Evolutionary conservation across 2,329 filamentous ascomycete genomes (phyloP).

Genomic region (Epichloe gansuensis): DNA sequence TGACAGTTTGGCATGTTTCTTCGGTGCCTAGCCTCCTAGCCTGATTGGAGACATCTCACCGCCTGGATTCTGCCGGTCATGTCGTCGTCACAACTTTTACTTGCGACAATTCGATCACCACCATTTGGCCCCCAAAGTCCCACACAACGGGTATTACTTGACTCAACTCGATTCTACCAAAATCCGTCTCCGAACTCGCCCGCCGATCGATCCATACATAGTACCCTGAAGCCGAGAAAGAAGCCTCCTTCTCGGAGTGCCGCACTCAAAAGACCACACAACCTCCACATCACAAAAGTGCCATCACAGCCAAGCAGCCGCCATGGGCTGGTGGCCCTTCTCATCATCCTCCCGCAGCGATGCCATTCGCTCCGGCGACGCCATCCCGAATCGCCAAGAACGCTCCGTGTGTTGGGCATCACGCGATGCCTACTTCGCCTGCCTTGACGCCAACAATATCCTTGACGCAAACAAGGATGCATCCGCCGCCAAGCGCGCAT

Average conservation of each 20-base stretch:
- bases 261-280: neutral
- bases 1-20: neutral
- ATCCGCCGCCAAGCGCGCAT: conserved; percentile 26
- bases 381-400: conserved; percentile 76
- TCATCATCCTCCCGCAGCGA: conserved; percentile 34
- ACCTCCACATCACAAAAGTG: neutral
- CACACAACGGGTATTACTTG: neutral
- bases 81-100: neutral
- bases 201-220: no score
- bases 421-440: conserved; percentile 78
- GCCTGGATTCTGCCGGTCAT: neutral
- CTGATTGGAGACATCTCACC: neutral
- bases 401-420: conserved; percentile 81
- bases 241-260: no score
- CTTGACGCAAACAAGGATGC: conserved; percentile 48
- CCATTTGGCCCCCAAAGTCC: no score
- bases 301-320: neutral
- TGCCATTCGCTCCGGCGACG: conserved; percentile 35
- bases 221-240: no score
- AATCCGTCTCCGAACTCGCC: no score
- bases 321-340: conserved; percentile 36
- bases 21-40: no score
- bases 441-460: conserved; percentile 71
- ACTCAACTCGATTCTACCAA: neutral
- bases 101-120: no score